Evolutionary conservation across 2,329 filamentous ascomycete species (phyloP).

Genomic region (Scedosporium minutisporum): DNA sequence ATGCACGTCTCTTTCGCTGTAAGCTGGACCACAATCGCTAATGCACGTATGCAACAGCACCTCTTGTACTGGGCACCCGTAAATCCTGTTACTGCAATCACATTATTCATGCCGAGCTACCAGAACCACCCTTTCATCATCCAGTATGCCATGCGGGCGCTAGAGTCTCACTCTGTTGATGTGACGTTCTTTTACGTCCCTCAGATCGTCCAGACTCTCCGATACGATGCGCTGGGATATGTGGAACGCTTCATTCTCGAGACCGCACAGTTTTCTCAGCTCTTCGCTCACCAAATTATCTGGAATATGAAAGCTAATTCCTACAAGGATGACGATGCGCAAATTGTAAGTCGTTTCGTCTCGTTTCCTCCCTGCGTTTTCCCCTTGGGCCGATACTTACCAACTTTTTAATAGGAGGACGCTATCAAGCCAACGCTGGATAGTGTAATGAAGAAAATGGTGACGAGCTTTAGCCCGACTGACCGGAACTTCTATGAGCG

Average conservation of each 20-base stretch:
- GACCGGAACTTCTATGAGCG: conserved; percentile 85
- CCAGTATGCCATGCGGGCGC: conserved; percentile 90
- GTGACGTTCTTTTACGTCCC: conserved; percentile 98
- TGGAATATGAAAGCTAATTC: conserved; percentile 99
- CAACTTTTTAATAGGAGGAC: conserved; percentile 53
- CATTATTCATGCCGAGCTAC: conserved; percentile 85
- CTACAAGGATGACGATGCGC: conserved; percentile 91
- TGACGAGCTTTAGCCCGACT: conserved; percentile 66
- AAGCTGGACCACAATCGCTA: conserved; percentile 12
- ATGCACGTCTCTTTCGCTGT: conserved; percentile 12
- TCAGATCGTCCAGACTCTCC: conserved; percentile 89
- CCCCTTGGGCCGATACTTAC: conserved; percentile 3
- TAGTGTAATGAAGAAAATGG: conserved; percentile 75
- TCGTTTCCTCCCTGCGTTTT: not conserved
- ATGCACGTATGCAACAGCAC: conserved; percentile 44
- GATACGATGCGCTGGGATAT: conserved; percentile 88
- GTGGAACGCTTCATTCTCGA: conserved; percentile 95
- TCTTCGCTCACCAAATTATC: conserved; percentile 98
- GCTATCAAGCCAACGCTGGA: conserved; percentile 89
- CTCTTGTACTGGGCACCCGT: conserved; percentile 87
- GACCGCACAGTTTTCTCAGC: conserved; percentile 92
- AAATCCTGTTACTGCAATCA: conserved; percentile 86
- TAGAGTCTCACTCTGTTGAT: conserved; percentile 92
- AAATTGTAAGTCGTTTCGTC: conserved; percentile 49
- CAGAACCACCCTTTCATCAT: conserved; percentile 86